Base-by-base conservation (phyloP, 1,284 basidiomycete species). In the Irpex lacteus region DNA sequence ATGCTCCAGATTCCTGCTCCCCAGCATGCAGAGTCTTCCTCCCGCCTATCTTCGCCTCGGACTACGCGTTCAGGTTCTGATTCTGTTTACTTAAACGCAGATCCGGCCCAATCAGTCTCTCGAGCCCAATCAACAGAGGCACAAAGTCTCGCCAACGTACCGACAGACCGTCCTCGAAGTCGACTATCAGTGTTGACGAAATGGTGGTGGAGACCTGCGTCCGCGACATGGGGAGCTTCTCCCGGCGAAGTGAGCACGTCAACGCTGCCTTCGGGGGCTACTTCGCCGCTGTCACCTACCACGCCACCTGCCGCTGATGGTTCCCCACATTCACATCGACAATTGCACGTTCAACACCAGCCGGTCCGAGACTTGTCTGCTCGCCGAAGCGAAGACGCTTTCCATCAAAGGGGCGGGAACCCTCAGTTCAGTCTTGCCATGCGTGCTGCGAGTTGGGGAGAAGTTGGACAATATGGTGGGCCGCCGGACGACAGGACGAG, bases 361-460 rank as follows among this genome's bases (percentile, higher is more conserved):
- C 38, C 49, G 13, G 11, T 5, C 55, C 37, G 67, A 4, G 62
- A 63, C n/a, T 63, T 68, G 8, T 34, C 58, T 1, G 52, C 63
- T 18, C 67, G 70, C 56, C 70, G 76, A 60, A 77, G 78, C 59
- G 75, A 73, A 49, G 75, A 80, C 66, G 72, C 74, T 32, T 65
- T 77, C 44, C 54, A 56, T 11, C 54, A 56, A 9, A 6, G 26
- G 13, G 32, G 32, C 13, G 54, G 32, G 7, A 73, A 73, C 60
- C 63, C 68, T 63, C 65, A 66, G 59, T 69, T 80, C 60, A 76
- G 75, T 1, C 73, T 78, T 26, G 82, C 82, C 26, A 78, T 84
- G 68, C 80, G 88, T 11, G 88, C 88, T 7, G 86, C 87, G 56
- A 89, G 87, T 70, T 89, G 87, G 87, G 81, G 80, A 2, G 82